These are phyloP conservation scores for Pholiota microspora DNA, from an alignment of 768 basidiomycete species.

Conservation along the genomic window DNA sequence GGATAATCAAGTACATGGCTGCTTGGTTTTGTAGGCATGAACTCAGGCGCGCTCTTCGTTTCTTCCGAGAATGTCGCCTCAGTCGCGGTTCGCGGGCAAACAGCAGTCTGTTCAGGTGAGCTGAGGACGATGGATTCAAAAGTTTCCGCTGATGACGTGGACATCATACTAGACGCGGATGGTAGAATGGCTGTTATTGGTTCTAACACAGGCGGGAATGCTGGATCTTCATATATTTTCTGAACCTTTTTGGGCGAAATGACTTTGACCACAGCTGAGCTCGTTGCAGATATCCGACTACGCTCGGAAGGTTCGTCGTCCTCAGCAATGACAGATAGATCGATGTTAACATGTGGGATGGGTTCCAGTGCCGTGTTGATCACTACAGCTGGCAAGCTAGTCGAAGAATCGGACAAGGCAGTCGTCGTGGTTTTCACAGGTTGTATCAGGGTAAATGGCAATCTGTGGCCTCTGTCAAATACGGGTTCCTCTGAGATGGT, in stretches of 20 bases:
- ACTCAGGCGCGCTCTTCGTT: neutral
- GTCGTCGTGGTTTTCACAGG: neutral
- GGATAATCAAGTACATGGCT: conserved; percentile 5
- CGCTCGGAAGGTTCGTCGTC: conserved; percentile 60
- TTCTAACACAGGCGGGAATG: neutral
- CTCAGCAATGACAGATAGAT: conserved; percentile 68
- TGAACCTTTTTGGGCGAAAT: no score
- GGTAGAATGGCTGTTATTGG: conserved; percentile 4
- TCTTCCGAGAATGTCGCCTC: no score
- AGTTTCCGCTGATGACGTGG: conserved; percentile 31
- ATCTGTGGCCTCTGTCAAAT: neutral
- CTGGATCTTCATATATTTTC: no score
- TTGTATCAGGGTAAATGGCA: conserved; percentile 17
- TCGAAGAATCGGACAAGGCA: neutral
- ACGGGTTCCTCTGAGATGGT: neutral
- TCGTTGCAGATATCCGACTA: conserved; percentile 23
- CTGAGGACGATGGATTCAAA: conserved; percentile 38
- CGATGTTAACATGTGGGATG: conserved; percentile 9
- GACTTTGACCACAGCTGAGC: neutral
- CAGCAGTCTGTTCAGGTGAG: conserved; percentile 24
- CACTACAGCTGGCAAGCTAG: neutral
- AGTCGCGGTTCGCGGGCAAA: no score
- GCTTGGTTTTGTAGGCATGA: neutral
- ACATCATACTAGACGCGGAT: conserved; percentile 10
- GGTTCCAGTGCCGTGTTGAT: neutral